Conservation (phyloP, 2,329 filamentous ascomycete species). For the Monascus ruber region DNA sequence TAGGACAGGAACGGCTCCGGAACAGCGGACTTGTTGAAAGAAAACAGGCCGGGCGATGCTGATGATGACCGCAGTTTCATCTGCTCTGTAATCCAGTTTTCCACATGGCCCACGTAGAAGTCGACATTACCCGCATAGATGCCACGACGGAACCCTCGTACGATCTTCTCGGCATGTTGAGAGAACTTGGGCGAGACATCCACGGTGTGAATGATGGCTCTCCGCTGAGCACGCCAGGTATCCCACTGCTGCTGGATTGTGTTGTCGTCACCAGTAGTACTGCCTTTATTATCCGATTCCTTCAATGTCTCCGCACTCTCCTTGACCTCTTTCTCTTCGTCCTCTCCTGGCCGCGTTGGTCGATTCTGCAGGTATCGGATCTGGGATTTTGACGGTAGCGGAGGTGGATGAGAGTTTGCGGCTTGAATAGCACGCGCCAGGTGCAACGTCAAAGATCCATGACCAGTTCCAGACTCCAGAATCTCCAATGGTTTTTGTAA, state of each 20-base stretch:
- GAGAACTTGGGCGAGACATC: slow-evolving; percentile 55
- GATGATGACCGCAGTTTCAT: slow-evolving; percentile 23
- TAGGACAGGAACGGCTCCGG: slow-evolving; percentile 55
- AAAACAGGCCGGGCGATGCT: slow-evolving; percentile 7
- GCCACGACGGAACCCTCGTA: slow-evolving; percentile 56
- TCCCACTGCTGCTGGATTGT: slow-evolving; percentile 29
- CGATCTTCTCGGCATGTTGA: slow-evolving; percentile 50
- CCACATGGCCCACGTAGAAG: slow-evolving; percentile 59
- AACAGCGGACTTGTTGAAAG: slow-evolving; percentile 7
- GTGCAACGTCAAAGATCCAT: slow-evolving; percentile 66
- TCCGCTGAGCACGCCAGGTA: slow-evolving; percentile 40
- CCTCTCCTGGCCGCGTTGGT: slow-evolving; percentile 9
- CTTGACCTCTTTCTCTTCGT: slow-evolving; percentile 10
- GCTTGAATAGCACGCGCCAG: slow-evolving; percentile 65
- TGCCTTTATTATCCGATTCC: slow-evolving; percentile 1
- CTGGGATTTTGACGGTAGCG: slow-evolving; percentile 26
- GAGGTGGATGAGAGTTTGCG: slow-evolving; percentile 48
- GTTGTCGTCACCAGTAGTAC: slow-evolving; percentile 3
- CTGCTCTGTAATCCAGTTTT: slow-evolving; percentile 50
- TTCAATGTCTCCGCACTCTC: slow-evolving; percentile 1
- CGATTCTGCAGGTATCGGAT: slow-evolving; percentile 18
- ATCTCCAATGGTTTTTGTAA: slow-evolving; percentile 51
- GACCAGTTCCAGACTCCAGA: slow-evolving; percentile 75
- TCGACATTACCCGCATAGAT: slow-evolving; percentile 60
- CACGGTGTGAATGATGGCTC: slow-evolving; percentile 63